A percentile compares a stretch with the other conserved stretches of the same genome.
phyloP scores from a whole-genome alignment of 2,329 filamentous ascomycete genomes.

The Cordyceps javanica region DNA sequence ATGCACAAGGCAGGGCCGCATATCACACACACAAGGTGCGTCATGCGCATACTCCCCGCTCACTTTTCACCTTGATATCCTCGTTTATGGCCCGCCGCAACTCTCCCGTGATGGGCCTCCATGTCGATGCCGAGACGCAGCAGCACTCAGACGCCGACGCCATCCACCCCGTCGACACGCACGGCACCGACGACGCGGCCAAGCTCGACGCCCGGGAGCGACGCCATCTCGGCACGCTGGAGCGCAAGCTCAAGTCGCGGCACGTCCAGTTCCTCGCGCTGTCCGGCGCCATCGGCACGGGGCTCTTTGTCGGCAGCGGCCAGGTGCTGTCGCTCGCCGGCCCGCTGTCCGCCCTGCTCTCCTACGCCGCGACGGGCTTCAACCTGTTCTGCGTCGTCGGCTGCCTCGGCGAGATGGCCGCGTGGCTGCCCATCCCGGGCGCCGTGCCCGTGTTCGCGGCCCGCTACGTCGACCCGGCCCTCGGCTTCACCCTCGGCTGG shows the following conservation, averaged over 20 bases:
- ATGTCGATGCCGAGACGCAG: neutral
- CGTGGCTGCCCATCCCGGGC: constrained; percentile 54
- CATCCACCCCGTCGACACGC: neutral
- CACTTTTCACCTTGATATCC: no score
- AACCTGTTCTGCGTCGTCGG: constrained; percentile 43
- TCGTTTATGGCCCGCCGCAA: no score
- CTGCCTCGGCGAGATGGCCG: constrained; percentile 52
- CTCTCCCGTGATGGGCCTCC: neutral
- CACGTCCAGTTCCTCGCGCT: constrained; percentile 38
- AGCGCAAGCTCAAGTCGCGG: constrained; percentile 33
- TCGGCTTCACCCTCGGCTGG: constrained; percentile 44
- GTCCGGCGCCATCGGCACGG: constrained; percentile 37
- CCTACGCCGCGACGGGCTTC: constrained; percentile 37
- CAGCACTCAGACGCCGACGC: neutral
- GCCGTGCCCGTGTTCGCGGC: constrained; percentile 44
- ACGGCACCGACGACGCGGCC: neutral
- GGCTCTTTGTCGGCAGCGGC: constrained; percentile 38
- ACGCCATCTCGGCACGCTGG: constrained; percentile 29
- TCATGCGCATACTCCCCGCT: no score
- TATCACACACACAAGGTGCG: no score
- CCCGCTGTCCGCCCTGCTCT: constrained; percentile 35
- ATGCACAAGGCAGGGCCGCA: no score
- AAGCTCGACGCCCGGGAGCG: constrained; percentile 19
- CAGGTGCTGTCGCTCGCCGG: constrained; percentile 37
- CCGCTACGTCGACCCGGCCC: constrained; percentile 41